These are phyloP conservation scores for Agaricales sp. DNA, from an alignment of 1,284 basidiomycete genomes.

Conservation along the genomic window DNA sequence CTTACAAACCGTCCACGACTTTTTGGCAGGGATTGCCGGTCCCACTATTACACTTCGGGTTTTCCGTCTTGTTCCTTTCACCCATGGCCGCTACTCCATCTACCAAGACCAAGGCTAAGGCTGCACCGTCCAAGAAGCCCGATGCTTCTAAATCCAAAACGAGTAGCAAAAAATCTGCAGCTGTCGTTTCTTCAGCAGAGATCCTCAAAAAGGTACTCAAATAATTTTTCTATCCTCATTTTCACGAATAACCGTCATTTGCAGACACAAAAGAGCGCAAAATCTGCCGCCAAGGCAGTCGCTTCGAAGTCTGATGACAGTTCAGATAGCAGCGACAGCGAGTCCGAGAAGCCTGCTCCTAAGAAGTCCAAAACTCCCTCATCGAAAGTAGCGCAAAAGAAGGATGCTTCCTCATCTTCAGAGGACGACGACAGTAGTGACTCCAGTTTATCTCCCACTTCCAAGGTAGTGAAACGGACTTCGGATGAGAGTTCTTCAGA, in stretches of 20 bases:
- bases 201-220: slow-evolving; percentile 16
- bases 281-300: slow-evolving; percentile 21
- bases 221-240: slow-evolving; percentile 7
- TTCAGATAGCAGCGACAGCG: slow-evolving; percentile 16
- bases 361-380: slow-evolving; percentile 8
- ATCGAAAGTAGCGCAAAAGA: too few species aligned
- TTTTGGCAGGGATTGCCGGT: too few species aligned
- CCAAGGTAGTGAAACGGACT: too few species aligned
- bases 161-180: slow-evolving; percentile 9
- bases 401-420: too few species aligned
- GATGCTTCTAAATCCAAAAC: neutral
- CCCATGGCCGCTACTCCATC: neutral
- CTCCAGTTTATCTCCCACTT: too few species aligned
- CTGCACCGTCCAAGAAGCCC: slow-evolving; percentile 8
- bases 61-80: too few species aligned
- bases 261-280: slow-evolving; percentile 4
- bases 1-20: too few species aligned
- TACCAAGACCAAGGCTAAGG: neutral
- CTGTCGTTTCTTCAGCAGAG: slow-evolving; percentile 14
- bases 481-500: slow-evolving; percentile 4
- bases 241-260: slow-evolving; percentile 2
- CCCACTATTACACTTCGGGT: too few species aligned
- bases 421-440: too few species aligned
- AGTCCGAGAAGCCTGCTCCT: slow-evolving; percentile 10
- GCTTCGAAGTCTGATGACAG: slow-evolving; percentile 13